Conservation (phyloP, 176 grass and related monocot genomes). For the Oryza rufipogon region DNA sequence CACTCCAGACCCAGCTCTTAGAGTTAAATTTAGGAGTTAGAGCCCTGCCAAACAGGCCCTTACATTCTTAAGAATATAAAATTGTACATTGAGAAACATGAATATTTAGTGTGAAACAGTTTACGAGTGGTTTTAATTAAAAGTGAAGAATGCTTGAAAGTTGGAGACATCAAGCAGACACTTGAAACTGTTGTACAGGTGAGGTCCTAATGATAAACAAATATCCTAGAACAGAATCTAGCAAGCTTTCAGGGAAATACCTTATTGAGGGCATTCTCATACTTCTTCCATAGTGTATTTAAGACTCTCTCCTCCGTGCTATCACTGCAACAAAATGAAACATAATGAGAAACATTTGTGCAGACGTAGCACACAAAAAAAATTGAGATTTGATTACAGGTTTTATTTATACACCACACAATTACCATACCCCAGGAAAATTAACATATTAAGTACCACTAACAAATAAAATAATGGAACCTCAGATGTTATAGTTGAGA, state of each 20-base stretch:
- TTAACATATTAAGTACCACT: not conserved
- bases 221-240: constrained; percentile 19
- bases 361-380: not conserved
- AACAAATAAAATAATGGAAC: not conserved
- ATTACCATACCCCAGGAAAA: not conserved
- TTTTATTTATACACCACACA: constrained; percentile 15
- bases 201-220: not conserved
- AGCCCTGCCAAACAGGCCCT: too few relatives aligned
- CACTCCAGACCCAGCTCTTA: too few relatives aligned
- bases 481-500: constrained; percentile 5
- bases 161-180: constrained; percentile 20
- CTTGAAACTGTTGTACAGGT: constrained; percentile 5
- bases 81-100: not conserved
- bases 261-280: constrained; percentile 72
- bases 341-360: constrained; percentile 32
- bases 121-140: not conserved
- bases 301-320: constrained; percentile 64
- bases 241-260: constrained; percentile 43
- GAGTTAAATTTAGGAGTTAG: too few relatives aligned
- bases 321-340: constrained; percentile 60
- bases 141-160: constrained; percentile 12
- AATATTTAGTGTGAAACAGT: not conserved
- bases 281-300: constrained; percentile 78
- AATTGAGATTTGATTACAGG: not conserved
- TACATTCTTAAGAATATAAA: constrained; percentile 23